Evolutionary conservation across 805 yeast species (phyloP), one percentile per base, ranked within the genome.

Genomic region (Wickerhamiella parazyma): DNA sequence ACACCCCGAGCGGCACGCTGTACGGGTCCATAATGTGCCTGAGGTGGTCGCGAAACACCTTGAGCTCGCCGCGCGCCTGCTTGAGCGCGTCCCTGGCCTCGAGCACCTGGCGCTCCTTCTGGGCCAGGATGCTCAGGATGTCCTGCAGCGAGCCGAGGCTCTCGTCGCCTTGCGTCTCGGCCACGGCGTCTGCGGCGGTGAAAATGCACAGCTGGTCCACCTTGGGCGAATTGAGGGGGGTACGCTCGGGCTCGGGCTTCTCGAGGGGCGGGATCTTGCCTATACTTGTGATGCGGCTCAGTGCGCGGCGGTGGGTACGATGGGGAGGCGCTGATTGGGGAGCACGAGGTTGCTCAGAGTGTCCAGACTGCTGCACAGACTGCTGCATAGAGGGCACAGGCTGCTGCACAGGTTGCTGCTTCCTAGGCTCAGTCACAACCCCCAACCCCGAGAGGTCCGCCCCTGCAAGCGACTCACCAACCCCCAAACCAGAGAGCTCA

Each of bases 61-160:
- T 41, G 36, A 60, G 55, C 36, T 55, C 63, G 20, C 37, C 48
- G 39, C 51, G 49, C 18, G 62, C 62, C 14, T 46, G 49, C 33
- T 41, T 45, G 35, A 56, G 51, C 10, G 44, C 50, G 44, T 60
- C 61, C 18, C 48, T 47, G 19, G 63, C 62, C 47, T 60, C 64
- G 16, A 61, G 54, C 18, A 60, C 62, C 24, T 55, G 52, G 9
- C 64, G 56, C 45, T 61, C 63, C 38, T 60, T 59, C 45, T 51
- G 49, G 26, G 65, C 65, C 45, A 61, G 51, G 24, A 50, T 42
- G 33, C 52, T 57, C 25, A 61, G 51, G 10, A 61, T 46, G 36
- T 58, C 61, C 50, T 61, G 63, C 35, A 54, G 48, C 20, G 49
- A 38, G 9, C 33, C 29, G 9, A 35, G 31, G 8, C 12, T 6